Percentiles rank a stretch among this genome's conserved stretches.
Evolutionary conservation across 495 filamentous ascomycete genomes (phyloP).

Genomic region (Neurospora sp.): DNA sequence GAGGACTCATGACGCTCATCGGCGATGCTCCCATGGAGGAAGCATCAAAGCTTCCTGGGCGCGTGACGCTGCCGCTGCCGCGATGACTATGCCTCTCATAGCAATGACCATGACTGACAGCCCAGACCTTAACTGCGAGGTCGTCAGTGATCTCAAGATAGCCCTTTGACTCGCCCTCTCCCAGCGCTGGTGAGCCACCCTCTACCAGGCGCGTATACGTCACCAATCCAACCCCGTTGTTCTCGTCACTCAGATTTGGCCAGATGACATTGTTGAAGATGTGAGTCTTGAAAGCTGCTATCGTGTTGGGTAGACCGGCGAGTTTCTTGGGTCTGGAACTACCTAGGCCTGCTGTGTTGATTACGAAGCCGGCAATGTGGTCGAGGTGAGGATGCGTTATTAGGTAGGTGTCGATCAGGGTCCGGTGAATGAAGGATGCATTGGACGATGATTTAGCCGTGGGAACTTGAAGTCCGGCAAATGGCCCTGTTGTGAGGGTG

Average conservation of each 20-base stretch:
- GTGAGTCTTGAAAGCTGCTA: constrained; percentile 80
- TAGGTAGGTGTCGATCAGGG: constrained; percentile 74
- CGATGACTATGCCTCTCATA: constrained; percentile 60
- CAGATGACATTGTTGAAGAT: constrained; percentile 98
- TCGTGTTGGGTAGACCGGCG: constrained; percentile 74
- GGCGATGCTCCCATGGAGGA: constrained; percentile 7
- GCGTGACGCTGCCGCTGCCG: constrained; percentile 36
- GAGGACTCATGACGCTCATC: background rate
- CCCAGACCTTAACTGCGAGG: constrained; percentile 64
- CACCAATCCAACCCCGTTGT: constrained; percentile 83
- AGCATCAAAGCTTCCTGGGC: constrained; percentile 29
- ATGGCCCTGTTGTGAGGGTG: constrained; percentile 46
- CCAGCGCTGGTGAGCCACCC: constrained; percentile 73
- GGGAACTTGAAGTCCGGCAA: constrained; percentile 62
- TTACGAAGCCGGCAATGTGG: constrained; percentile 80
- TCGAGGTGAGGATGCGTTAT: constrained; percentile 95
- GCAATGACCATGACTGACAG: constrained; percentile 80
- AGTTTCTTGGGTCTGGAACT: constrained; percentile 68
- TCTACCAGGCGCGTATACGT: constrained; percentile 83
- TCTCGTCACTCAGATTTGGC: constrained; percentile 95
- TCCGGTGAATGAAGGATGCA: constrained; percentile 64
- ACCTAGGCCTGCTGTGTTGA: constrained; percentile 81
- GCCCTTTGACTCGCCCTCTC: constrained; percentile 61
- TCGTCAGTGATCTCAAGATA: constrained; percentile 83
- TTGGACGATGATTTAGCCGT: constrained; percentile 56